These are phyloP conservation scores for Aechmea fasciata DNA, from an alignment of 176 grass and related monocot genomes.

Conservation along the genomic window DNA sequence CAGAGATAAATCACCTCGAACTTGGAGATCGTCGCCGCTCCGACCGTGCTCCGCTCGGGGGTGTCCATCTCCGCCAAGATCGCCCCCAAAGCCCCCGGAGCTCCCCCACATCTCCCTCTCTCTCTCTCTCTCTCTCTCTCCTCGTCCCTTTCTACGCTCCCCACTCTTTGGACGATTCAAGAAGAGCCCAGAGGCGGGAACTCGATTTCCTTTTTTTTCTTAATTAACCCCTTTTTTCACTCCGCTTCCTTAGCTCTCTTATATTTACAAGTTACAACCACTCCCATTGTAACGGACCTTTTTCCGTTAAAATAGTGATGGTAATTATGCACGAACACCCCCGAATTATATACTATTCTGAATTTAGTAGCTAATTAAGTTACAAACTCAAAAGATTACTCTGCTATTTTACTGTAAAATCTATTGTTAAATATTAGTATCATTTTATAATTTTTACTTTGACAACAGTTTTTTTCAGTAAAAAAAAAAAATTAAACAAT, in stretches of 20 bases:
- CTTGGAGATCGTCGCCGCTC: slow-evolving; percentile 20
- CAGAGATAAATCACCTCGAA: slow-evolving; percentile 24
- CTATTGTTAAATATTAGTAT: too few species aligned
- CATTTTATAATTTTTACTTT: not conserved
- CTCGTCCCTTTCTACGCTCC: slow-evolving; percentile 21
- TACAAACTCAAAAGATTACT: not conserved
- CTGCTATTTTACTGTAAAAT: too few species aligned
- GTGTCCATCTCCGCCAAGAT: slow-evolving; percentile 58
- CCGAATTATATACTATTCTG: too few species aligned
- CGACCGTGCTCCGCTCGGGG: slow-evolving; percentile 42
- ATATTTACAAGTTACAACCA: too few species aligned
- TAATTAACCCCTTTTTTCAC: not conserved
- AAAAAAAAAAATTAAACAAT: too few species aligned
- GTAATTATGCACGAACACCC: too few species aligned
- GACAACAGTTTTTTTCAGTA: not conserved
- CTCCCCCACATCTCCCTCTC: slow-evolving; percentile 13
- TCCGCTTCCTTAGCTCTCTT: not conserved
- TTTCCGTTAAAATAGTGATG: too few species aligned
- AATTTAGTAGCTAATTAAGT: too few species aligned
- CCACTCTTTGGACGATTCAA: slow-evolving; percentile 25
- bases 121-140: not conserved
- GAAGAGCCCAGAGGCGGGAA: slow-evolving; percentile 39
- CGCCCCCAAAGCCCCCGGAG: not conserved
- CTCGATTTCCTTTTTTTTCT: slow-evolving; percentile 11
- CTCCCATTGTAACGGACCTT: not conserved